Evolutionary conservation across 2,329 filamentous ascomycete genomes (phyloP).

Genomic region (Monilinia laxa): DNA sequence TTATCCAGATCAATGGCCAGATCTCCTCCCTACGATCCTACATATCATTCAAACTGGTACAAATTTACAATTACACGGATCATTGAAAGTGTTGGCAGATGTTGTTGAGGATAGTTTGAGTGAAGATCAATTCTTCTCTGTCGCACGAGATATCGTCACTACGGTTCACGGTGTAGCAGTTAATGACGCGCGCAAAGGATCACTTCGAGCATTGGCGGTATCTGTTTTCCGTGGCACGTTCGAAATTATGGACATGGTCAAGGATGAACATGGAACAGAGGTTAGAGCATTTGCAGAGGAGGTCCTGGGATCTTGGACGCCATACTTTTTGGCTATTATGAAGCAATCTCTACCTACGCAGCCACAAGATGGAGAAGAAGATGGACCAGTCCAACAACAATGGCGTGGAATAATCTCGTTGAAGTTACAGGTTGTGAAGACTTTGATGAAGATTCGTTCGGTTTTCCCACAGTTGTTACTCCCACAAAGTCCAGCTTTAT

Average conservation of each 20-base stretch:
- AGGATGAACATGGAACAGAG: slow-evolving; percentile 84
- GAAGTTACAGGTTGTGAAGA: slow-evolving; percentile 93
- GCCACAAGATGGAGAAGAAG: slow-evolving; percentile 55
- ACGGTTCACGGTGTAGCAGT: slow-evolving; percentile 80
- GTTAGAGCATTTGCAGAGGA: slow-evolving; percentile 90
- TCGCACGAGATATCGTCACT: slow-evolving; percentile 81
- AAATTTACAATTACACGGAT: slow-evolving; percentile 82
- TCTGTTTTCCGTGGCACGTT: slow-evolving; percentile 90
- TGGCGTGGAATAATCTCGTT: slow-evolving; percentile 84
- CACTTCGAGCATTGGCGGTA: slow-evolving; percentile 79
- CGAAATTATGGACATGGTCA: slow-evolving; percentile 93
- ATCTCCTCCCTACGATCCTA: slow-evolving; percentile 77
- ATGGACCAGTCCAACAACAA: slow-evolving; percentile 56
- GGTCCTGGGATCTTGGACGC: slow-evolving; percentile 78
- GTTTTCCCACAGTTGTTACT: slow-evolving; percentile 82
- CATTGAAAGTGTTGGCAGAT: slow-evolving; percentile 82
- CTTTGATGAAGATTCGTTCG: slow-evolving; percentile 81
- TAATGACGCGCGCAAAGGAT: slow-evolving; percentile 70
- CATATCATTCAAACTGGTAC: slow-evolving; percentile 72
- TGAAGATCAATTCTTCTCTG: slow-evolving; percentile 91
- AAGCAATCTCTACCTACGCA: slow-evolving; percentile 68
- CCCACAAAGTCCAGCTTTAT: slow-evolving; percentile 78
- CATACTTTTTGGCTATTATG: slow-evolving; percentile 80
- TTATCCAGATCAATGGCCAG: slow-evolving; percentile 94
- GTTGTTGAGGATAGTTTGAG: slow-evolving; percentile 91